Percentiles rank a stretch among this genome's conserved stretches.
These are phyloP conservation scores for Chrysanthemum makinoi DNA, from an alignment of 129 eudicot species.

Conservation along the genomic window DNA sequence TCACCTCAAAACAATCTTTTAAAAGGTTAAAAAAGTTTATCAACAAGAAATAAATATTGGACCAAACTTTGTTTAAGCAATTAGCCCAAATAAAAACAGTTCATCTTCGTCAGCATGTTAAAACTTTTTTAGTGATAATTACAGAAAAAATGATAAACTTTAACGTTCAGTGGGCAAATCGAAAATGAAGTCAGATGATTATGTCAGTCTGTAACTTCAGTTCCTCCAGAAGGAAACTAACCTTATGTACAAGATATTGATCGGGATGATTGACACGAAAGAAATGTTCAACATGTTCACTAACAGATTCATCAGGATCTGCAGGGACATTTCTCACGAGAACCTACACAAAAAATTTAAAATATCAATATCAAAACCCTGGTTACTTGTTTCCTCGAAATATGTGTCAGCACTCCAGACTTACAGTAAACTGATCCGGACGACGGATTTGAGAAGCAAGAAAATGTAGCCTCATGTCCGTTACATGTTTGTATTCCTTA, in stretches of 20 bases:
- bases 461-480: conserved; percentile 64
- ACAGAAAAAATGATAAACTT: not conserved
- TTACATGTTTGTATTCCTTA: conserved; percentile 61
- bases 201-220: not conserved
- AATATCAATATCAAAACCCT: not conserved
- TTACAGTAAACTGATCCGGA: conserved; percentile 83
- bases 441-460: conserved; percentile 70
- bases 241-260: conserved; percentile 86
- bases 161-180: not conserved
- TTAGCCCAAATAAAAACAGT: not conserved
- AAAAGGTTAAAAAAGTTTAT: not conserved
- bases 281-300: conserved; percentile 93
- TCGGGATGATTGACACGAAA: conserved; percentile 90
- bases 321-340: conserved; percentile 90
- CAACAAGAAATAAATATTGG: not conserved
- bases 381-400: not conserved
- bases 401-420: conserved; percentile 25
- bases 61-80: not conserved
- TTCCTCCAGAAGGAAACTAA: conserved; percentile 13
- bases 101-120: not conserved
- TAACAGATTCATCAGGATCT: conserved; percentile 85
- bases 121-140: not conserved
- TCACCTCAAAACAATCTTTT: not conserved
- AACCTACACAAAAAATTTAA: conserved; percentile 51
- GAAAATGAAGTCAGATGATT: not conserved